phyloP scores from a whole-genome alignment of 129 eudicot genomes.

The Lactuca sativa region DNA sequence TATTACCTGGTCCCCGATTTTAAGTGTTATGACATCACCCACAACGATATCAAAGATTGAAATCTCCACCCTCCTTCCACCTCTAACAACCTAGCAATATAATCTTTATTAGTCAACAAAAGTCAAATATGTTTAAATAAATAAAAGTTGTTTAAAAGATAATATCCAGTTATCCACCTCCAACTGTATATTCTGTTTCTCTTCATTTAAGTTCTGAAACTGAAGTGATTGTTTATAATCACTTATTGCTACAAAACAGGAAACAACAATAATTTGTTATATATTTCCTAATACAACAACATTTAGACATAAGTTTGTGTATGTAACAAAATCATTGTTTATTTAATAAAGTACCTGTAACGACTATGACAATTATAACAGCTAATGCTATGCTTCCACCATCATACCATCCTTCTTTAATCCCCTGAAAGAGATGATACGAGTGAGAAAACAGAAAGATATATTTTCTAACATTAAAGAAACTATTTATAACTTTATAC shows the following conservation, averaged over 20 bases:
- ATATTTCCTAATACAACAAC: too few relatives aligned
- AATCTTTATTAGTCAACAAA: constrained; percentile 20
- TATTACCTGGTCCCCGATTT: constrained; percentile 92
- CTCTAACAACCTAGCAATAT: constrained; percentile 66
- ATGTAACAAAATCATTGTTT: not conserved
- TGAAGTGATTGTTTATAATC: constrained; percentile 93
- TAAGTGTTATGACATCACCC: constrained; percentile 89
- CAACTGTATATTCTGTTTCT: constrained; percentile 87
- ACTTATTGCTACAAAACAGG: constrained; percentile 64
- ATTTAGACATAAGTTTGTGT: constrained; percentile 5
- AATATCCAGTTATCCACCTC: constrained; percentile 81
- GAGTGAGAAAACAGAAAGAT: constrained; percentile 1
- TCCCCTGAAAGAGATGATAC: constrained; percentile 51
- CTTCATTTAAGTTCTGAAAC: constrained; percentile 78
- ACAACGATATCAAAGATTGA: constrained; percentile 94
- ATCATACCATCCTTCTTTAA: constrained; percentile 96
- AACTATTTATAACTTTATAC: not conserved
- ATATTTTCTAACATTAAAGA: not conserved
- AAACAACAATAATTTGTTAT: not conserved
- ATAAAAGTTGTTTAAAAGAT: not conserved
- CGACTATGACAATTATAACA: constrained; percentile 75
- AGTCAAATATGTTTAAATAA: not conserved
- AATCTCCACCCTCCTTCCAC: constrained; percentile 68
- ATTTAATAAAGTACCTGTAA: constrained; percentile 67
- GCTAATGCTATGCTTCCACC: constrained; percentile 97